phyloP scores from a whole-genome alignment of 163 green algal genomes.

The Trebouxiophyceae sp. region DNA sequence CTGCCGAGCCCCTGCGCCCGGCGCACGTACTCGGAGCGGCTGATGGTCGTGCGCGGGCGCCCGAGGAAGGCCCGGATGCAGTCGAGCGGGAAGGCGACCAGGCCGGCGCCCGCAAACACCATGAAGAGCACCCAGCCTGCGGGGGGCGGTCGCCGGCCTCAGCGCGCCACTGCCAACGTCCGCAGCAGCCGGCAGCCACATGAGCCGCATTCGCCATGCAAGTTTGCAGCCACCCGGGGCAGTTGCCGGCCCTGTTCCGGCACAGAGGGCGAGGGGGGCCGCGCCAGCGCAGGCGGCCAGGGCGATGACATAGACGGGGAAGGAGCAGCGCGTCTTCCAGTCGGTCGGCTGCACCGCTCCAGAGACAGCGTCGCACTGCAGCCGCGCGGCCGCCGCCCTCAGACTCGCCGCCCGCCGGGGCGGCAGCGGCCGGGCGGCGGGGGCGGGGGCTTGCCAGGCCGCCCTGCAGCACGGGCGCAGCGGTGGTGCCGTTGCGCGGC shows the following conservation, averaged over 20 bases:
- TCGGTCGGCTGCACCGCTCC: slow-evolving; percentile 23
- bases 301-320: slow-evolving; percentile 88
- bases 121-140: slow-evolving; percentile 91
- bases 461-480: slow-evolving; percentile 37
- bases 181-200: too few relatives aligned
- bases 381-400: not conserved
- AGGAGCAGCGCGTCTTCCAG: slow-evolving; percentile 65
- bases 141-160: not conserved
- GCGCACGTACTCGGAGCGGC: slow-evolving; percentile 84
- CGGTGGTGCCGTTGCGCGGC: slow-evolving; percentile 13
- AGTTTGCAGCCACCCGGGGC: too few relatives aligned
- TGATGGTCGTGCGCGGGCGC: slow-evolving; percentile 73
- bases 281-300: slow-evolving; percentile 67
- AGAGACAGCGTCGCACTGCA: slow-evolving; percentile 54
- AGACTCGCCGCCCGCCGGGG: too few relatives aligned
- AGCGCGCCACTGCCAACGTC: too few relatives aligned
- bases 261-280: too few relatives aligned
- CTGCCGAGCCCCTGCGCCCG: slow-evolving; percentile 61
- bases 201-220: too few relatives aligned
- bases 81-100: slow-evolving; percentile 84
- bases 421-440: too few relatives aligned
- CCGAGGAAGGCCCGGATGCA: slow-evolving; percentile 74
- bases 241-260: too few relatives aligned
- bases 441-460: too few relatives aligned
- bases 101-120: slow-evolving; percentile 86